These are phyloP conservation scores for Pelargonium hybrid DNA, from an alignment of 441 rosid species.

Conservation along the genomic window DNA sequence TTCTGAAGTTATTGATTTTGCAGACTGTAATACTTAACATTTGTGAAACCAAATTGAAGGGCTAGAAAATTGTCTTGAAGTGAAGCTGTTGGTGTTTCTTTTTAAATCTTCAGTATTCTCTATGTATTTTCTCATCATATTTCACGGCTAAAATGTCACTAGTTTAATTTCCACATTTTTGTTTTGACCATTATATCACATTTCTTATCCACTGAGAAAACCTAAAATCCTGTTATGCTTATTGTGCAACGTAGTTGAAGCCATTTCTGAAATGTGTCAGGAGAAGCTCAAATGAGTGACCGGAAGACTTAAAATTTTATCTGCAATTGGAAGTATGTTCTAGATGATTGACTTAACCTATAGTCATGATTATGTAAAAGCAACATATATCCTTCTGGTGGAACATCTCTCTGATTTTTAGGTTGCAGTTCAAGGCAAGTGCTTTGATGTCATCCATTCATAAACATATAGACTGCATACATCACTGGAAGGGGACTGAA, in stretches of 20 bases:
- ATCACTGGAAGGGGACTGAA: neutral
- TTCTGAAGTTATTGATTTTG: neutral
- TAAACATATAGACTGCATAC: conserved; percentile 11
- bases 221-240: neutral
- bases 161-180: neutral
- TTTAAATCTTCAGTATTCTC: neutral
- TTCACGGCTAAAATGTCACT: neutral
- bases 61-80: neutral
- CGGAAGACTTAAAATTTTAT: neutral
- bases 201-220: neutral
- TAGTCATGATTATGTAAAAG: neutral
- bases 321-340: conserved; percentile 10
- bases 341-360: neutral
- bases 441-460: conserved; percentile 11
- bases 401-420: conserved; percentile 11
- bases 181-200: neutral
- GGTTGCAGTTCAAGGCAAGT: conserved; percentile 13
- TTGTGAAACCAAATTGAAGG: neutral
- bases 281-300: neutral
- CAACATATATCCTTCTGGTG: neutral
- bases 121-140: neutral
- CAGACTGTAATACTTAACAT: neutral
- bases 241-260: conserved; percentile 14
- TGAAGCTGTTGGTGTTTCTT: neutral
- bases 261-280: neutral